Conservation (phyloP, 169 alveolate species). For the Pseudocohnilembus persalinus region DNA sequence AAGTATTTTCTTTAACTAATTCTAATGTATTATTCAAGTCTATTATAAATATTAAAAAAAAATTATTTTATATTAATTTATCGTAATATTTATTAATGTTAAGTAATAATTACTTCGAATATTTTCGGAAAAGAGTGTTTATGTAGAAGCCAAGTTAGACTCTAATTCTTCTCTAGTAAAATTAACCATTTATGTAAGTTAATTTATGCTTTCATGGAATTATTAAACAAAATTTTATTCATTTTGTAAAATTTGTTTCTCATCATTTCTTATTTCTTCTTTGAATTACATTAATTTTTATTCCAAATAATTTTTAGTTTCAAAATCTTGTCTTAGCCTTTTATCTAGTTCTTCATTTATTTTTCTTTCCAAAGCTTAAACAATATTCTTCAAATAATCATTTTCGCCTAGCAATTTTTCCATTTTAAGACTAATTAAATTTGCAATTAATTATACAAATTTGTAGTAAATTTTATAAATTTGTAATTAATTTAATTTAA, state of each 20-base stretch:
- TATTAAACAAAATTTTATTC: conserved; percentile 41
- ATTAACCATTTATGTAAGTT: conserved; percentile 30
- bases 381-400: conserved; percentile 34
- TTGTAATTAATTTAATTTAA: too few relatives aligned
- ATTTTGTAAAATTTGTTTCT: conserved; percentile 25
- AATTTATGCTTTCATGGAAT: conserved; percentile 36
- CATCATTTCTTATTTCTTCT: conserved; percentile 52
- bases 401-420: conserved; percentile 34
- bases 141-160: conserved; percentile 46
- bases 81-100: too few relatives aligned
- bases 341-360: conserved; percentile 45
- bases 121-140: conserved; percentile 46
- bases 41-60: neutral
- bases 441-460: neutral
- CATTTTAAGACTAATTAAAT: conserved; percentile 19
- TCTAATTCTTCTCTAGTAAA: conserved; percentile 43
- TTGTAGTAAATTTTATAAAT: neutral
- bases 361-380: conserved; percentile 29
- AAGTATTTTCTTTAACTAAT: conserved; percentile 25
- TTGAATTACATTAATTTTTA: conserved; percentile 30
- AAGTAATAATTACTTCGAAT: conserved; percentile 19
- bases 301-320: conserved; percentile 30
- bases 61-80: too few relatives aligned
- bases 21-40: conserved; percentile 23
- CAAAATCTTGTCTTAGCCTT: conserved; percentile 37